Evolutionary conservation across 2,329 filamentous ascomycete species (phyloP).

Genomic region (Arthrinium phaeospermum): DNA sequence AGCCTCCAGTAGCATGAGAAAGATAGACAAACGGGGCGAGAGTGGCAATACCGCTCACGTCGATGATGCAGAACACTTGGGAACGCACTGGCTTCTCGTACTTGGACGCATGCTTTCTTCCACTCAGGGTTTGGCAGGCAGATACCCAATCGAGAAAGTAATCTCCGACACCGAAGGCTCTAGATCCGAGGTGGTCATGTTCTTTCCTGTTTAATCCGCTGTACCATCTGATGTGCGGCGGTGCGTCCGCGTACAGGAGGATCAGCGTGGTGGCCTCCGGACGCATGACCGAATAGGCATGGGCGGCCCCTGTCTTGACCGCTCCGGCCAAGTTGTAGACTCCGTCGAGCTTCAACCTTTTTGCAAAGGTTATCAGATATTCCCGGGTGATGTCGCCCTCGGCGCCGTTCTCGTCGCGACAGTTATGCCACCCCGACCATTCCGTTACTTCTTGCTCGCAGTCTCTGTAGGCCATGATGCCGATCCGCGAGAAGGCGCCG

Average conservation of each 20-base stretch:
- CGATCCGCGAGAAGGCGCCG: conserved; percentile 55
- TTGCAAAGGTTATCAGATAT: conserved; percentile 43
- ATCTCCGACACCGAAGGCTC: conserved; percentile 40
- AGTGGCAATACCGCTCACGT: conserved; percentile 28
- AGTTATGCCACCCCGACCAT: conserved; percentile 55
- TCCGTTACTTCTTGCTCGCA: conserved; percentile 47
- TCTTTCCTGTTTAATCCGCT: conserved; percentile 40
- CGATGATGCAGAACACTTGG: conserved; percentile 50
- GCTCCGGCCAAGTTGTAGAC: conserved; percentile 55
- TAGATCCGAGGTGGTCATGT: conserved; percentile 24
- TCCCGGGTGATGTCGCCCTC: conserved; percentile 37
- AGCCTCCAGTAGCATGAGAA: conserved; percentile 47
- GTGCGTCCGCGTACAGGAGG: conserved; percentile 54
- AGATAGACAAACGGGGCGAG: conserved; percentile 48
- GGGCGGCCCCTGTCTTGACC: conserved; percentile 53
- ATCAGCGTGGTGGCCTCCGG: conserved; percentile 54
- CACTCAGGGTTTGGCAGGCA: conserved; percentile 40
- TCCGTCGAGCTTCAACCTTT: conserved; percentile 37
- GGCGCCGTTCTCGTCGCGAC: conserved; percentile 21
- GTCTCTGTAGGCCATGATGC: conserved; percentile 57
- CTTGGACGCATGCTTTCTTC: conserved; percentile 20
- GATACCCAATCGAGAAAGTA: conserved; percentile 52
- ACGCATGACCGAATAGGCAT: conserved; percentile 53
- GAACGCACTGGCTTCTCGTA: conserved; percentile 43
- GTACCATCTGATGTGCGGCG: conserved; percentile 47